Evolutionary conservation across 2,329 filamentous ascomycete genomes (phyloP).

Genomic region (Trichoderma breve): DNA sequence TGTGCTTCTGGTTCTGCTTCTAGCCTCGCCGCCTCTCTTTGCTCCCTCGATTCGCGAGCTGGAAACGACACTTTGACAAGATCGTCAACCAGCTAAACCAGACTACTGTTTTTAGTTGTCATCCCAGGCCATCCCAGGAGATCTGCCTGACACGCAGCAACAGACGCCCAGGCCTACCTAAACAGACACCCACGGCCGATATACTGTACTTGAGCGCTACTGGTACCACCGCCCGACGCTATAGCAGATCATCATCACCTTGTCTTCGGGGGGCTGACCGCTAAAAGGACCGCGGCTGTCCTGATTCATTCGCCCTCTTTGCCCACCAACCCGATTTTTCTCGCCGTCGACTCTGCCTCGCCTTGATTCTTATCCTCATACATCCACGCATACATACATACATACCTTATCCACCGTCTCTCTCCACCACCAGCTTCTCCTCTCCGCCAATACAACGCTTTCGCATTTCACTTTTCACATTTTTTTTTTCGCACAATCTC

Average conservation of each 20-base stretch:
- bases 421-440: conserved; percentile 6
- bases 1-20: conserved; percentile 2
- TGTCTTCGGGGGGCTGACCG: conserved; percentile 19
- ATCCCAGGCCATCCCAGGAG: neutral
- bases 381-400: neutral
- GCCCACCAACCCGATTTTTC: conserved; percentile 9
- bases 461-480: neutral
- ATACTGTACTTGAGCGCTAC: conserved; percentile 10
- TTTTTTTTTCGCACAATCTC: neutral
- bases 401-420: neutral
- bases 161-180: neutral
- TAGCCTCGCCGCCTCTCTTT: neutral
- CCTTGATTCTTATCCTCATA: neutral
- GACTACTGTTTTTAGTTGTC: neutral
- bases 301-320: conserved; percentile 15
- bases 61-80: neutral
- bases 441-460: conserved; percentile 4
- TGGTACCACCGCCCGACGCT: conserved; percentile 20
- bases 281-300: conserved; percentile 19
- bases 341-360: conserved; percentile 11
- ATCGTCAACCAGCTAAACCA: neutral
- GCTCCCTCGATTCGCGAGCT: conserved; percentile 14
- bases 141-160: conserved; percentile 13
- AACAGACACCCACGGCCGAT: neutral
- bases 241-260: conserved; percentile 22